Percentiles rank a stretch among this genome's conserved stretches.
These are phyloP conservation scores for Pontederia paniculata DNA, from an alignment of 176 grass and related monocot species.

Conservation along the genomic window DNA sequence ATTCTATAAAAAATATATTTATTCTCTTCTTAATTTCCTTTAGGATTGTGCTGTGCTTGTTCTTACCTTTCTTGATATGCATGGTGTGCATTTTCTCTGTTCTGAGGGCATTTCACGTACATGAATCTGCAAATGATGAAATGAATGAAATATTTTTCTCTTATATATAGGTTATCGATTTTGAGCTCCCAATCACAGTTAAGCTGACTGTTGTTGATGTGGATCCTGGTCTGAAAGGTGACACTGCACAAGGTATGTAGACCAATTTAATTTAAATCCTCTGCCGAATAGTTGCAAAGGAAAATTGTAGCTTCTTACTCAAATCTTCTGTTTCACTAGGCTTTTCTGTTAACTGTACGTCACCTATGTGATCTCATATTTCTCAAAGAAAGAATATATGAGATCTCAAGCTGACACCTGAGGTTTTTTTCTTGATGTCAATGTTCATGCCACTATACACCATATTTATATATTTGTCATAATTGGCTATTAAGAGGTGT, in stretches of 20 bases:
- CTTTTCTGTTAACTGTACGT: no score
- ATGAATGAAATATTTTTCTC: neutral
- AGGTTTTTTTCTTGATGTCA: no score
- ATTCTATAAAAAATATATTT: neutral
- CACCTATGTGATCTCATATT: no score
- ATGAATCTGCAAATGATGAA: neutral
- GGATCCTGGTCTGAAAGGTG: slow-evolving; percentile 49
- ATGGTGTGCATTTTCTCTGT: neutral
- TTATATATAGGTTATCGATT: slow-evolving; percentile 68
- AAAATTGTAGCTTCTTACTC: neutral
- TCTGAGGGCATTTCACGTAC: neutral
- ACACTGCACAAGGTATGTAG: slow-evolving; percentile 56
- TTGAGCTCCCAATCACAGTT: slow-evolving; percentile 75
- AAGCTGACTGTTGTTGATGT: slow-evolving; percentile 63
- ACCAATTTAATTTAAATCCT: neutral
- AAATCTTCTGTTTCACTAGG: no score
- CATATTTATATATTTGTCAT: no score
- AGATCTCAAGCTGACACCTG: no score
- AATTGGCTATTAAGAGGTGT: no score
- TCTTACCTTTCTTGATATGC: neutral
- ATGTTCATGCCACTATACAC: no score
- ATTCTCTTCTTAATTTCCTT: neutral
- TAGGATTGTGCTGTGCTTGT: no score
- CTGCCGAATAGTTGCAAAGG: neutral
- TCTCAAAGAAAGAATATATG: no score